Conservation (phyloP, 2,329 filamentous ascomycete genomes). For the Trichoderma simmonsii region DNA sequence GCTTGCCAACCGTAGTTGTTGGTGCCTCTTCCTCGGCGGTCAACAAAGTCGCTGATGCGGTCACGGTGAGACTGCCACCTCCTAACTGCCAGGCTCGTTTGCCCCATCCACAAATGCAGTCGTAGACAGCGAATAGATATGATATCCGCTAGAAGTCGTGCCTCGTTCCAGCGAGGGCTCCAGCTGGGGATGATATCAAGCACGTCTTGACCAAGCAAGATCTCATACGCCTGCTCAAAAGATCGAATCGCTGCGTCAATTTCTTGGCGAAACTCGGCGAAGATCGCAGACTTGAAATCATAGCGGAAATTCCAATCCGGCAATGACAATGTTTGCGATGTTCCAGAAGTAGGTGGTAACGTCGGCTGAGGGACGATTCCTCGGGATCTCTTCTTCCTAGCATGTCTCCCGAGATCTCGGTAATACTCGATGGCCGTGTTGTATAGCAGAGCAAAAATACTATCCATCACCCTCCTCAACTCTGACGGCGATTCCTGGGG, state of each 20-base stretch:
- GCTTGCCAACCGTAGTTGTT: constrained; percentile 91
- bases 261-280: constrained; percentile 91
- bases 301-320: constrained; percentile 92
- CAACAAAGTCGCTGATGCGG: constrained; percentile 71
- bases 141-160: constrained; percentile 79
- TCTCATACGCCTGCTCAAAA: constrained; percentile 84
- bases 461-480: constrained; percentile 68
- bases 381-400: constrained; percentile 80
- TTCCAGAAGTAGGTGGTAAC: constrained; percentile 75
- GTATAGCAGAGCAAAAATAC: constrained; percentile 69
- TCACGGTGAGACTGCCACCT: constrained; percentile 77
- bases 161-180: constrained; percentile 88
- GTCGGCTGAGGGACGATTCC: constrained; percentile 77
- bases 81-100: constrained; percentile 75
- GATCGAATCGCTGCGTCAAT: constrained; percentile 83
- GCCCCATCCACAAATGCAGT: constrained; percentile 75
- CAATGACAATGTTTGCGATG: constrained; percentile 78
- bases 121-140: constrained; percentile 78
- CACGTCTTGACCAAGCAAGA: constrained; percentile 75
- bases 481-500: constrained; percentile 69
- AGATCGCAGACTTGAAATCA: constrained; percentile 87
- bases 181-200: constrained; percentile 87
- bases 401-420: constrained; percentile 87
- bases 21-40: constrained; percentile 79
- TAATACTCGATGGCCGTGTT: constrained; percentile 83